Percentiles rank a stretch among this genome's conserved stretches.
Conservation (phyloP, 805 yeast genomes). For the Lipomyces japonicus region DNA sequence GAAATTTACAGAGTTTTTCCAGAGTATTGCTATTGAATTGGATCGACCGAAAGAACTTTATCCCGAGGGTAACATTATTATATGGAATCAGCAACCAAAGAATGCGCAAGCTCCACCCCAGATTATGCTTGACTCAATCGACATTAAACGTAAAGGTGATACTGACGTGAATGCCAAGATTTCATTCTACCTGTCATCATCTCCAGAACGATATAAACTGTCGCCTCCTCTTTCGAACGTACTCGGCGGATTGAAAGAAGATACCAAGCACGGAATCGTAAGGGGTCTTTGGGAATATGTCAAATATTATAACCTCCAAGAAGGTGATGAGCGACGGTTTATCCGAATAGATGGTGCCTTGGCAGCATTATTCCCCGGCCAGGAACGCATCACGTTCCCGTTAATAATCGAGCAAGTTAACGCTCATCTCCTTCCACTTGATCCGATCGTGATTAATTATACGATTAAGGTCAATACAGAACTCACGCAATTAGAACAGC, state of each 20-base stretch:
- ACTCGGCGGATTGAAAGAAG: slow-evolving; percentile 64
- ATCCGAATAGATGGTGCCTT: slow-evolving; percentile 51
- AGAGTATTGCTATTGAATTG: slow-evolving; percentile 81
- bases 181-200: slow-evolving; percentile 75
- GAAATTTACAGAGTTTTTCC: slow-evolving; percentile 73
- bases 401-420: slow-evolving; percentile 67
- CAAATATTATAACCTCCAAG: slow-evolving; percentile 61
- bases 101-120: slow-evolving; percentile 24
- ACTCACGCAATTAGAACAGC: slow-evolving; percentile 44
- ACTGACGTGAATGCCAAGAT: slow-evolving; percentile 63
- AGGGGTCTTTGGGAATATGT: slow-evolving; percentile 75
- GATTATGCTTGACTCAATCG: slow-evolving; percentile 64
- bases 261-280: slow-evolving; percentile 81
- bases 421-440: slow-evolving; percentile 67
- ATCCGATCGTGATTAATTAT: slow-evolving; percentile 75
- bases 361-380: slow-evolving; percentile 45
- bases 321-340: slow-evolving; percentile 52
- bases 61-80: slow-evolving; percentile 53
- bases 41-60: slow-evolving; percentile 34
- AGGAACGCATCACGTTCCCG: slow-evolving; percentile 57
- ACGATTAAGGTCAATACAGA: slow-evolving; percentile 72
- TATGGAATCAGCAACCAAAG: slow-evolving; percentile 77
- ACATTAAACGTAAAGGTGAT: slow-evolving; percentile 74
- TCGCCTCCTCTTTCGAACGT: slow-evolving; percentile 64
- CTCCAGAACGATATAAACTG: slow-evolving; percentile 62